Conservation (phyloP, 2,329 filamentous ascomycete species). For the Myriosclerotinia scirpicola region DNA sequence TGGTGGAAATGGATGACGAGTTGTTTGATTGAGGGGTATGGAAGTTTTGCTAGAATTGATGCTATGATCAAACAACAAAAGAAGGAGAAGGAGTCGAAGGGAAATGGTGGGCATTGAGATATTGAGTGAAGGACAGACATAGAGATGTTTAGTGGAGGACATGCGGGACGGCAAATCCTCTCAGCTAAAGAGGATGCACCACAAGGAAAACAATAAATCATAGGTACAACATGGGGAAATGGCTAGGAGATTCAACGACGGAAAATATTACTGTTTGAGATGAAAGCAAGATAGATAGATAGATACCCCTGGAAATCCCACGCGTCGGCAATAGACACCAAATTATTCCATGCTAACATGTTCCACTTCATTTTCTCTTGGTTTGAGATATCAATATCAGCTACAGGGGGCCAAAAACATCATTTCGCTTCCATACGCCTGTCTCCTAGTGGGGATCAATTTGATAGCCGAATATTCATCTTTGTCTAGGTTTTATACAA, state of each 20-base stretch:
- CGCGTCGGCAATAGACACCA: neutral
- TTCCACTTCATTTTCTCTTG: neutral
- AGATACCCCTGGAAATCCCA: neutral
- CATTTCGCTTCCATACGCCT: neutral
- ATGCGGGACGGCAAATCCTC: neutral
- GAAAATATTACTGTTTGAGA: neutral
- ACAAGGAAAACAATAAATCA: neutral
- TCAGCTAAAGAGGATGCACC: neutral
- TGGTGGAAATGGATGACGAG: slow-evolving; percentile 58
- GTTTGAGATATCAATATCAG: neutral
- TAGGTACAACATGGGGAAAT: neutral
- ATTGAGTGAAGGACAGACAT: neutral
- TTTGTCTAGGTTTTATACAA: too few species aligned
- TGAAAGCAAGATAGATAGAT: neutral
- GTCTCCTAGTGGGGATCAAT: neutral
- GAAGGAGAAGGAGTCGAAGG: slow-evolving; percentile 42
- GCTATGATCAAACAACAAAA: slow-evolving; percentile 47
- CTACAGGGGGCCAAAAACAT: neutral
- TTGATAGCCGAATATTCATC: neutral
- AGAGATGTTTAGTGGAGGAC: neutral
- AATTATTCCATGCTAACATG: neutral
- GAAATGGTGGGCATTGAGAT: slow-evolving; percentile 11
- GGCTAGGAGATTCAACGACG: neutral
- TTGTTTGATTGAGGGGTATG: slow-evolving; percentile 55
- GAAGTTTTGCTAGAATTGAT: slow-evolving; percentile 54